phyloP scores from a whole-genome alignment of 1,284 basidiomycete species.

The Rhizoctonia solani region DNA sequence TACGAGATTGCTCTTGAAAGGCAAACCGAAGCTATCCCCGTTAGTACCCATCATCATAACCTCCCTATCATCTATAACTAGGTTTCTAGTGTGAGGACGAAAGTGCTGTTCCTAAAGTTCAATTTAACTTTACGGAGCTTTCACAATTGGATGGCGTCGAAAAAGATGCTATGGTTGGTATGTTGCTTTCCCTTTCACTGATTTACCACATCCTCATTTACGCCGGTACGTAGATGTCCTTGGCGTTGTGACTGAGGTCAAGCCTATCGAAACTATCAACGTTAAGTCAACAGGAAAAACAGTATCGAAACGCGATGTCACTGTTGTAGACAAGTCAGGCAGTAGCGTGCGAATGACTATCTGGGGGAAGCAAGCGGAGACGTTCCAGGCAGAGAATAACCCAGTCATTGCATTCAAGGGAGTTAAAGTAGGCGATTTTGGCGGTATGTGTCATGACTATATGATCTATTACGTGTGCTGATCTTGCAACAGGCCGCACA shows the following conservation, averaged over 20 bases:
- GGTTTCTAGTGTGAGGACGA: conserved; percentile 71
- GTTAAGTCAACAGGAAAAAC: conserved; percentile 73
- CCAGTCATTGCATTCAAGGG: conserved; percentile 93
- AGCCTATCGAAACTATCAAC: conserved; percentile 68
- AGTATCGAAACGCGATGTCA: conserved; percentile 85
- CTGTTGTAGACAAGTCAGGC: conserved; percentile 82
- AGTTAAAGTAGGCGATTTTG: conserved; percentile 93
- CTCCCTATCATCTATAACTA: conserved; percentile 35
- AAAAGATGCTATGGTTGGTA: conserved; percentile 82
- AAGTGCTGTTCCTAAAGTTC: conserved; percentile 73
- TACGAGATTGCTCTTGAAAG: conserved; percentile 93
- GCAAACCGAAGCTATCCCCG: conserved; percentile 64
- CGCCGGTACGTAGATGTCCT: conserved; percentile 70
- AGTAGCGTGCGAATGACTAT: conserved; percentile 86
- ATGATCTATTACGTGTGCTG: neutral
- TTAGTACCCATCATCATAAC: neutral
- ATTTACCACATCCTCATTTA: conserved; percentile 45
- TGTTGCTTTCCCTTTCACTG: conserved; percentile 40
- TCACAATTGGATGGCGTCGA: conserved; percentile 62
- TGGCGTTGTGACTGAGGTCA: conserved; percentile 80
- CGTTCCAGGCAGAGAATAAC: conserved; percentile 61
- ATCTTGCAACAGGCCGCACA: conserved; percentile 59
- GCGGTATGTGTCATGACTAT: conserved; percentile 56
- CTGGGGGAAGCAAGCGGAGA: conserved; percentile 96
- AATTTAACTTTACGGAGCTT: conserved; percentile 81